Evolutionary conservation across 345 rosid genomes (phyloP), one percentile per base, ranked within the genome.

Genomic region (Linum trigynum): DNA sequence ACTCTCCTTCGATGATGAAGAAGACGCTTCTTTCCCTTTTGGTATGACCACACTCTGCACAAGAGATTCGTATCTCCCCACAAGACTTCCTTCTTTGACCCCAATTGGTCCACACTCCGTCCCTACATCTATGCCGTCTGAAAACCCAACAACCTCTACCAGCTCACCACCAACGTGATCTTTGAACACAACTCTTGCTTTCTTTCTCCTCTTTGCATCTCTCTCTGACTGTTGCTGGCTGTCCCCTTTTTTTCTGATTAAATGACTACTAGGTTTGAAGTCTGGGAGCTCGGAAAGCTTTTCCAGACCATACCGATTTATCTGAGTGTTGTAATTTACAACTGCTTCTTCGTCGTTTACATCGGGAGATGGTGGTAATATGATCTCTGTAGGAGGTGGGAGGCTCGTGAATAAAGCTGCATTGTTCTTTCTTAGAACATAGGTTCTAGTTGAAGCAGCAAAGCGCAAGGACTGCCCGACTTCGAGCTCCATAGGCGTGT

Each of bases 81-180:
- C 91, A 8, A 92, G 88, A 68, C 97, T 90, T 74, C 98, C 98
- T 79, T 92, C 98, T 72, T 79, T 88, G 62, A 92, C 87, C 43
- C 91, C 97, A 36, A 82, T 16, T 0, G 91, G 96, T 77, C 97
- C 97, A 41, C 97, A 89, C 81, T 85, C 97, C n/a, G 97, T 94
- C 68, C 83, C 97, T 62, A 88, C 96, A 66, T 88, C 99, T 1
- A 80, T 91, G 61, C 96, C 99, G 80, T 94, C 99, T 12, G 99
- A 94, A 67, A 82, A 39, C 57, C 99, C 99, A 72, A 94, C 97
- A 43, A 94, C 83, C 71, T 94, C 89, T 68, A 85, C 87, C 59
- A 88, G 79, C 80, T 86, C 90, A 70, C 97, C 96, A 55, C 99
- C 99, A 60, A 78, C 84, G 64, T 88, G 92, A 87, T 90, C 97